phyloP scores from a whole-genome alignment of 2,329 filamentous ascomycete genomes.

The Penicillium paneum region DNA sequence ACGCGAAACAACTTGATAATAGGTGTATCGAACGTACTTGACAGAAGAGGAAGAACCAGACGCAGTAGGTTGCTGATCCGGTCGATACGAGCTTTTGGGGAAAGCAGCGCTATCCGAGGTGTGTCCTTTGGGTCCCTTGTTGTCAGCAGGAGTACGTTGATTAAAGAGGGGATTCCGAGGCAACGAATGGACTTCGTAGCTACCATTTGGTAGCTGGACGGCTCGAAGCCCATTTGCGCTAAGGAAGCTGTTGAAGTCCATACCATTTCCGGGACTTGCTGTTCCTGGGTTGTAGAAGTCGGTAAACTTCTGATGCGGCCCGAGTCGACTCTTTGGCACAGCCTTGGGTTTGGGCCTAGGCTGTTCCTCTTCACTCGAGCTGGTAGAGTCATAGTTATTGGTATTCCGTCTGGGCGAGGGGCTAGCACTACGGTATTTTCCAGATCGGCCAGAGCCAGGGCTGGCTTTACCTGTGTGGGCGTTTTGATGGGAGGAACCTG shows the following conservation, averaged over 20 bases:
- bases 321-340: slow-evolving; percentile 39
- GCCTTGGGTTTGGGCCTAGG: slow-evolving; percentile 40
- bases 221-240: background rate
- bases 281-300: slow-evolving; percentile 26
- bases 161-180: background rate
- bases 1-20: background rate
- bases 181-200: background rate
- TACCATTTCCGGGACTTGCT: slow-evolving; percentile 31
- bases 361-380: slow-evolving; percentile 40
- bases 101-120: slow-evolving; percentile 33
- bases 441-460: slow-evolving; percentile 28
- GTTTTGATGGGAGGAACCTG: slow-evolving; percentile 35
- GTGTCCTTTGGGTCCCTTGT: slow-evolving; percentile 29
- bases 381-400: slow-evolving; percentile 35
- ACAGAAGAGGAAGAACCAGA: slow-evolving; percentile 12
- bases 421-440: slow-evolving; percentile 45
- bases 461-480: slow-evolving; percentile 38
- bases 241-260: slow-evolving; percentile 22
- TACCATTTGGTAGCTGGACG: background rate
- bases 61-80: slow-evolving; percentile 10
- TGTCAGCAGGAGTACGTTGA: slow-evolving; percentile 23
- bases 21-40: slow-evolving; percentile 11
- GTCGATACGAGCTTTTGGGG: slow-evolving; percentile 14
- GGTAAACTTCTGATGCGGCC: slow-evolving; percentile 29
- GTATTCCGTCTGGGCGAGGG: slow-evolving; percentile 36